These are phyloP conservation scores for Cryptococcus sp. DNA, from an alignment of 1,284 basidiomycete genomes.

Conservation along the genomic window DNA sequence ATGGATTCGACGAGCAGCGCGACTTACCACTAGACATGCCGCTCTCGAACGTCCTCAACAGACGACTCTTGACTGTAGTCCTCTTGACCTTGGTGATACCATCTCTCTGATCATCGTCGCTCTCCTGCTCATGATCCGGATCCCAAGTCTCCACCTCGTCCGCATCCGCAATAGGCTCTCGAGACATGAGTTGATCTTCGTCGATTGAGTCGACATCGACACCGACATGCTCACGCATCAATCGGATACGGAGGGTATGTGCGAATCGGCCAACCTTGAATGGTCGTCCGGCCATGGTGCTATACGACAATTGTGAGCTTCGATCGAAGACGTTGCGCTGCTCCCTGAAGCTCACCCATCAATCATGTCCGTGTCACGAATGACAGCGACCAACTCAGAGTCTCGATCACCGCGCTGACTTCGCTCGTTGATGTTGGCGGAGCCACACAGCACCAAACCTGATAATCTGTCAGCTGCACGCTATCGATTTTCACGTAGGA, in stretches of 20 bases:
- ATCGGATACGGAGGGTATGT: slow-evolving; percentile 85
- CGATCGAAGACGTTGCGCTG: background rate
- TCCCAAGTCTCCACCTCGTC: slow-evolving; percentile 72
- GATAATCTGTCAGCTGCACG: background rate
- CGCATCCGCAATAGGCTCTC: slow-evolving; percentile 61
- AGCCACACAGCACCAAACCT: slow-evolving; percentile 93
- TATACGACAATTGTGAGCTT: slow-evolving; percentile 44
- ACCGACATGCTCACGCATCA: slow-evolving; percentile 97
- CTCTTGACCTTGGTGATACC: slow-evolving; percentile 53
- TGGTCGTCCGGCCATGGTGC: slow-evolving; percentile 90
- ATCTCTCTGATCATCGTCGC: slow-evolving; percentile 34
- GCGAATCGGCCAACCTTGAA: slow-evolving; percentile 97
- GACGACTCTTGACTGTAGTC: slow-evolving; percentile 34
- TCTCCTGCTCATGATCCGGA: slow-evolving; percentile 71
- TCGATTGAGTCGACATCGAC: slow-evolving; percentile 90
- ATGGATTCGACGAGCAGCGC: background rate
- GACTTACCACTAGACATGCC: slow-evolving; percentile 42
- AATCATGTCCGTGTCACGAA: slow-evolving; percentile 96
- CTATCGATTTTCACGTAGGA: background rate
- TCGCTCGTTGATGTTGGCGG: slow-evolving; percentile 98
- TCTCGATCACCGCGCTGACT: slow-evolving; percentile 95
- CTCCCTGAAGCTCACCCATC: slow-evolving; percentile 62
- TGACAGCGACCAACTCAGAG: slow-evolving; percentile 88
- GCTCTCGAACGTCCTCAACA: slow-evolving; percentile 38
- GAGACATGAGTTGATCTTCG: slow-evolving; percentile 69